These are phyloP conservation scores for Nothopassalora personata DNA, from an alignment of 2,329 filamentous ascomycete genomes.

Conservation along the genomic window DNA sequence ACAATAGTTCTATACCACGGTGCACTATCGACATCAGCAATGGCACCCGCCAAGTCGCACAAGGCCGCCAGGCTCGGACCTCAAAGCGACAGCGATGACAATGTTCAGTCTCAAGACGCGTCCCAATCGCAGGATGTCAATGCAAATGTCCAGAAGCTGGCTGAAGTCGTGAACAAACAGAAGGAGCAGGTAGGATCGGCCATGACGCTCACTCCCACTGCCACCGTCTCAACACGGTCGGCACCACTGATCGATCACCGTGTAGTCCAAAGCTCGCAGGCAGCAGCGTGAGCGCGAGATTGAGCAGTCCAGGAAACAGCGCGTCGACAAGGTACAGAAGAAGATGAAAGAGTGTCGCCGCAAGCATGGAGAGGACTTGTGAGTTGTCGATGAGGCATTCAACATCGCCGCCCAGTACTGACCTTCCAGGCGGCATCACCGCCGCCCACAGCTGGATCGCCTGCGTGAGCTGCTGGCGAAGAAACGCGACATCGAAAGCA, in stretches of 20 bases:
- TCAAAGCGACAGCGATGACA: neutral
- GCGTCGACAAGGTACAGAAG: constrained; percentile 7
- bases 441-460: constrained; percentile 19
- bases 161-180: neutral
- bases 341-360: constrained; percentile 7
- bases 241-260: neutral
- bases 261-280: neutral
- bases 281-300: constrained; percentile 14
- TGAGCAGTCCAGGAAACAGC: constrained; percentile 6
- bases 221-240: neutral
- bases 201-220: neutral
- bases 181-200: neutral
- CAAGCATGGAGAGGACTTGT: constrained; percentile 11
- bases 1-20: neutral
- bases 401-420: neutral
- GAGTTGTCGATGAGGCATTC: neutral
- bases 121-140: constrained; percentile 1
- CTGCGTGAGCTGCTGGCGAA: constrained; percentile 19
- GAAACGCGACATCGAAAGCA: constrained; percentile 15
- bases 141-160: neutral
- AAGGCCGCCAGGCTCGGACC: neutral
- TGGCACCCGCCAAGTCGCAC: neutral
- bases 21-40: neutral
- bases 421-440: constrained; percentile 2
- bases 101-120: neutral